A percentile compares a stretch with the other conserved stretches of the same genome.
Evolutionary conservation across 495 filamentous ascomycete genomes (phyloP).

Genomic region (Terfezia boudieri): DNA sequence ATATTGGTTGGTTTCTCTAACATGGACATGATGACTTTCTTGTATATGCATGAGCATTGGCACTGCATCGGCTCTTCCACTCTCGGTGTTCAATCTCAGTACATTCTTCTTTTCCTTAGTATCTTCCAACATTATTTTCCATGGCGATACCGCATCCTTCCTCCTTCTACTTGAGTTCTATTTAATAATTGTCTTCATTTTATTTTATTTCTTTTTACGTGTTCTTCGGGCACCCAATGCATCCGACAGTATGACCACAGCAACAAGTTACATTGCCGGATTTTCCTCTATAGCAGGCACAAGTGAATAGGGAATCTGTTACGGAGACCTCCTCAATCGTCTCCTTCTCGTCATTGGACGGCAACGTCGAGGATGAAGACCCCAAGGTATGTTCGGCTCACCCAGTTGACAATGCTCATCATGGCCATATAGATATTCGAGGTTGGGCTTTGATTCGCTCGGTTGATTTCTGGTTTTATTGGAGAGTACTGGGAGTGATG

Average conservation of each 20-base stretch:
- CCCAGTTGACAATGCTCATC: conserved; percentile 11
- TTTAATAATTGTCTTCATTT: conserved; percentile 51
- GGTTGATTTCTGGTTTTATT: conserved; percentile 78
- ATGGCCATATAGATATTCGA: conserved; percentile 59
- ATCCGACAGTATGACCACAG: conserved; percentile 39
- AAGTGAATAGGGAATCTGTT: conserved; percentile 4
- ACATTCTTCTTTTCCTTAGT: conserved; percentile 84
- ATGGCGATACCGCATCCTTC: conserved; percentile 56
- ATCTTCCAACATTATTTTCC: conserved; percentile 59
- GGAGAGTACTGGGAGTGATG: conserved; percentile 61
- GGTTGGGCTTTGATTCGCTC: conserved; percentile 54
- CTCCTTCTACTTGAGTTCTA: conserved; percentile 50
- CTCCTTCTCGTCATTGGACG: conserved; percentile 31
- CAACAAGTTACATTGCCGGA: conserved; percentile 34
- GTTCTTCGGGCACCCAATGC: conserved; percentile 39
- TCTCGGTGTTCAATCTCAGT: conserved; percentile 83
- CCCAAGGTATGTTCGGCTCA: conserved; percentile 18
- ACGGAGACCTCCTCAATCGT: conserved; percentile 65
- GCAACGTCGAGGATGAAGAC: conserved; percentile 22
- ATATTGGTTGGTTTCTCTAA: too few relatives aligned
- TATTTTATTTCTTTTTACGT: conserved; percentile 62
- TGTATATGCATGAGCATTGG: too few relatives aligned
- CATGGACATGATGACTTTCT: too few relatives aligned
- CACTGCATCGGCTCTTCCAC: conserved; percentile 79
- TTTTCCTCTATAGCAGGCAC: conserved; percentile 9